phyloP scores from a whole-genome alignment of 2,329 filamentous ascomycete genomes.

The Phaeoacremonium minimum region DNA sequence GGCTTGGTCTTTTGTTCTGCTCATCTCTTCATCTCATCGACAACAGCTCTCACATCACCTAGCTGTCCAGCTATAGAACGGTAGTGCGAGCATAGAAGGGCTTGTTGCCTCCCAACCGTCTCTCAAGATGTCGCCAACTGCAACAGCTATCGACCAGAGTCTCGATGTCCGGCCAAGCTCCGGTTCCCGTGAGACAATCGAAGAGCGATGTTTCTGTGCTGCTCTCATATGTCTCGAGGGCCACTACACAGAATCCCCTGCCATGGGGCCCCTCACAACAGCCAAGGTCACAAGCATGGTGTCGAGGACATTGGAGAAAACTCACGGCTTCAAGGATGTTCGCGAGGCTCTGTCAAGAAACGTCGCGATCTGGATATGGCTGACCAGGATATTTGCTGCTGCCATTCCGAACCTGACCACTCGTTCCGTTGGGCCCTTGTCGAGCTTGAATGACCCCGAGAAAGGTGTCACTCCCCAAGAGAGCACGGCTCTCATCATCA shows the following conservation, averaged over 20 bases:
- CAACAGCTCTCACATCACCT: too few relatives aligned
- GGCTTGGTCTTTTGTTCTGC: too few relatives aligned
- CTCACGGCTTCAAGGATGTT: conserved; percentile 55
- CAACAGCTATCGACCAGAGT: conserved; percentile 10
- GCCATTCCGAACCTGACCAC: conserved; percentile 57
- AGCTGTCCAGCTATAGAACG: too few relatives aligned
- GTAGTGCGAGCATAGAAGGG: too few relatives aligned
- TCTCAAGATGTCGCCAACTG: conserved; percentile 15
- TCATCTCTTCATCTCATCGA: too few relatives aligned
- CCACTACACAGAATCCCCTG: conserved; percentile 52
- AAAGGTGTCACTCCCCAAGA: conserved; percentile 57
- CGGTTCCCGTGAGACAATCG: conserved; percentile 43
- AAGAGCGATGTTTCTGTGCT: conserved; percentile 59
- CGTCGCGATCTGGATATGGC: conserved; percentile 62
- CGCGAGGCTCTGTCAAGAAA: conserved; percentile 58
- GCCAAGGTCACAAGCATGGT: conserved; percentile 53
- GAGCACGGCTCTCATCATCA: conserved; percentile 58
- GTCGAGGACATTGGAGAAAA: conserved; percentile 58
- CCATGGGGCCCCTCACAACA: conserved; percentile 53
- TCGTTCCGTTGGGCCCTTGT: conserved; percentile 53
- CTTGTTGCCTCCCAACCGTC: too few relatives aligned
- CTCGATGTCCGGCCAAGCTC: conserved; percentile 15
- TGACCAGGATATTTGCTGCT: conserved; percentile 57
- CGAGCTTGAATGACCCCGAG: conserved; percentile 48
- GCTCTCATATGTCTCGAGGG: conserved; percentile 59